phyloP scores from a whole-genome alignment of 164 flowering plant species.

The Taxillus chinensis region DNA sequence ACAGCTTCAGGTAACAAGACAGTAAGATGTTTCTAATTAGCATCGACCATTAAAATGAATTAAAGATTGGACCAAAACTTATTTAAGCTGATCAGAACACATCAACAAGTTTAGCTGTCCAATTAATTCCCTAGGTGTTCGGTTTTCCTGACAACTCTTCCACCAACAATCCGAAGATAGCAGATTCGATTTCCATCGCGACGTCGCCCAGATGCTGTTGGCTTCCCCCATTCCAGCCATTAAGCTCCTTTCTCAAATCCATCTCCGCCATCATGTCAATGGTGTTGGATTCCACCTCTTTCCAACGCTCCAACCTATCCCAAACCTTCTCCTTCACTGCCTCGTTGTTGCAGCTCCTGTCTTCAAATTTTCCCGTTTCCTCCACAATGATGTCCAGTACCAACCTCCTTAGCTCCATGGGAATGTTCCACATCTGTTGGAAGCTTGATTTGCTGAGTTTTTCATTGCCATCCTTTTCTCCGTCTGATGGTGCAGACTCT shows the following conservation, averaged over 20 bases:
- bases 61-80: neutral
- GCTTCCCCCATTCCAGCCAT: constrained; percentile 35
- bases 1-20: neutral
- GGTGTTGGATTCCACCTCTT: constrained; percentile 50
- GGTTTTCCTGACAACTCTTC: constrained; percentile 52
- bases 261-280: constrained; percentile 80
- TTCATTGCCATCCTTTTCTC: no score
- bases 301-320: constrained; percentile 55
- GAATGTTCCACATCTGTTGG: constrained; percentile 11
- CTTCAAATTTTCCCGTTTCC: constrained; percentile 23
- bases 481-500: no score
- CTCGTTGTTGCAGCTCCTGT: constrained; percentile 10
- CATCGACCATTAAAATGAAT: neutral
- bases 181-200: constrained; percentile 38
- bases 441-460: constrained; percentile 6
- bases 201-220: constrained; percentile 28
- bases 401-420: constrained; percentile 42
- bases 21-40: neutral
- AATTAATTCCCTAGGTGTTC: neutral
- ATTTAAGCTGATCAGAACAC: neutral
- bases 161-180: constrained; percentile 38
- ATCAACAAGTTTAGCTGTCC: neutral
- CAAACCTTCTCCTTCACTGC: constrained; percentile 29
- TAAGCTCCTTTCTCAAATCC: constrained; percentile 38
- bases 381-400: constrained; percentile 44